Base-by-base conservation (phyloP, 2,329 filamentous ascomycete genomes). In the Atkinsonella texensis region DNA sequence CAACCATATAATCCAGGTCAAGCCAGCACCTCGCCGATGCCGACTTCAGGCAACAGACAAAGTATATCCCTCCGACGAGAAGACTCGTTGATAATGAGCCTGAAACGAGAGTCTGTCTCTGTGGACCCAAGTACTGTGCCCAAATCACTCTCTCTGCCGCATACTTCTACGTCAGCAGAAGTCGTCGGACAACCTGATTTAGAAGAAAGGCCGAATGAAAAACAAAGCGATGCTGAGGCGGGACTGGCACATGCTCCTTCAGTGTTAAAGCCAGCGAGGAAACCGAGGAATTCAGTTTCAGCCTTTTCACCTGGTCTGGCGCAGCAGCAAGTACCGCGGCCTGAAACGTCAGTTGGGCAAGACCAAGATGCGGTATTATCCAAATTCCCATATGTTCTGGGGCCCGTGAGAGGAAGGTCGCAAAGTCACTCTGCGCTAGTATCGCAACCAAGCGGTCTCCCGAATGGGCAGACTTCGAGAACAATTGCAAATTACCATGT, bases 61-160 rank as follows among this genome's bases (percentile, higher is more conserved):
- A 54, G 39, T n/a, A 44, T 49, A 35, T 59, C 60, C 3, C 51
- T 67, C 31, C 59, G 63, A 13, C 61, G 60, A 4, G 59, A 61
- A 2, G 58, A 50, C 0, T 60, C 59, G 0, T 48, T 65, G 15
- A 58, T 60, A 53, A 54, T 58, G 43, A 59, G 58, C 8, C 11
- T 50, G 10, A 60, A 58, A 17, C 52, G 58, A 9, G 51, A 53
- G 5, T 55, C 57, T 4, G 51, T 57, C 13, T 52, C 57, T 33
- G 53, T 64, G 4, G 52, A 56, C 2, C 55, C 53, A 5, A 47
- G 54, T 13, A 53, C 54, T n/a, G 55, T 58, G 12, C 61, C 62
- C 15, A 51, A 54, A 42, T 55, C 56, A 1, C 55, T 64, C 1
- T 57, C 58, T n/a, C 61, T 58, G 1, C 56, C 60, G 18, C 46